Base-by-base conservation (phyloP, 106 monocot genomes). In the Dendrobium nobile region DNA sequence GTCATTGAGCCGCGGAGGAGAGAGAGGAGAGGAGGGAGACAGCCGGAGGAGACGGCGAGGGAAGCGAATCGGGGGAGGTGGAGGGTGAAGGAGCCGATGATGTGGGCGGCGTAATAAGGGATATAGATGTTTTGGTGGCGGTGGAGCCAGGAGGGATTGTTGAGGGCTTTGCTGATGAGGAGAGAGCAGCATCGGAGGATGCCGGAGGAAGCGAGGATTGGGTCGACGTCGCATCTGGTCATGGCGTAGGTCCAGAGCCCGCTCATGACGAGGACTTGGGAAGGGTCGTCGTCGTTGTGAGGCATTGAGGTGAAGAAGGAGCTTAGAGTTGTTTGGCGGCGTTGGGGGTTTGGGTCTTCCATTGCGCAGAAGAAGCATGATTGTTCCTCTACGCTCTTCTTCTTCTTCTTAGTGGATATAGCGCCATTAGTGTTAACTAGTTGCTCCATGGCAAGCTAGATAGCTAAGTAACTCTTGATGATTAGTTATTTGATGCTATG, bases 101-200 rank as follows among this genome's bases (percentile, higher is more conserved):
- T 74, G 77, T 93, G 93, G 9, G 93, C 93, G 61, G 93, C 93
- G 67, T 93, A 93, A 80, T 93, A 93, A 8, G 91, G 93, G 41
- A 93, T 86, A 82, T 87, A 93, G 77, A 86, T 56, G 80, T 93
- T 89, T 82, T 91, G 89, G 73, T 83, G 82, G 6, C 80, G 82
- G 24, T 26, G 81, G 41, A 86, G 87, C 89, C 89, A 93, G 7
- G 68, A 41, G 33, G 84, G 86, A 59, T 89, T 75, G 48, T 75
- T 70, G 61, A 93, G 72, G 72, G 79, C 77, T 26, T 61, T 81
- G 59, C 56, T 7, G 80, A 93, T 82, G 86, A 93, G 91, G 37
- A 75, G 84, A 1, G 89, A 75, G 85, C 83, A 85, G 83, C 91
- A 93, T 17, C 79, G 79, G 75, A 93, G 80, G 41, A 79, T 80